phyloP scores from a whole-genome alignment of 2,329 filamentous ascomycete genomes.

The Ophioceras dolichostomum region DNA sequence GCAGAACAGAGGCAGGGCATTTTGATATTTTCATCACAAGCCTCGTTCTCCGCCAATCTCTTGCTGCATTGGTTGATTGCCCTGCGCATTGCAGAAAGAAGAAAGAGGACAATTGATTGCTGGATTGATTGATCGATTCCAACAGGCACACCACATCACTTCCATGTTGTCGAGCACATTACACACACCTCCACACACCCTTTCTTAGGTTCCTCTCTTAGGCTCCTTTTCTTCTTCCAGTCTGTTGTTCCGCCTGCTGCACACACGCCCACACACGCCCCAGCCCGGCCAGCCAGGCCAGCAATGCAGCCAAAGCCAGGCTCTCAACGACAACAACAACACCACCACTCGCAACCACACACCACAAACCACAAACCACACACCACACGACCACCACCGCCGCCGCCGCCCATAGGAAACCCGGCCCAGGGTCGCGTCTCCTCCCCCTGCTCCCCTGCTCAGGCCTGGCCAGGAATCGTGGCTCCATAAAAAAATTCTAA shows the following conservation, averaged over 20 bases:
- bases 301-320: neutral
- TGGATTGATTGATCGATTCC: slow-evolving; percentile 2
- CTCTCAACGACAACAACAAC: neutral
- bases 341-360: slow-evolving; percentile 1
- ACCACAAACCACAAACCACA: neutral
- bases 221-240: too few species aligned
- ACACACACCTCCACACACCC: neutral
- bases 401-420: slow-evolving; percentile 10
- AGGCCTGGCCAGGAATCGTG: slow-evolving; percentile 21
- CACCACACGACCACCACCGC: neutral
- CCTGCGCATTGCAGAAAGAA: slow-evolving; percentile 3
- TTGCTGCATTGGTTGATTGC: slow-evolving; percentile 5
- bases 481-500: slow-evolving; percentile 25
- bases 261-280: too few species aligned
- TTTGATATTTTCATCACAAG: slow-evolving; percentile 1
- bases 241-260: too few species aligned
- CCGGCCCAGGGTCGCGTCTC: slow-evolving; percentile 18
- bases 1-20: neutral
- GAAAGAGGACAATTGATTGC: slow-evolving; percentile 3
- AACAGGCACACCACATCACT: slow-evolving; percentile 2
- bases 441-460: too few species aligned
- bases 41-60: slow-evolving; percentile 1
- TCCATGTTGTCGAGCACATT: neutral
- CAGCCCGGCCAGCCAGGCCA: neutral
- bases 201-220: too few species aligned